A percentile compares a stretch with the other conserved stretches of the same genome.
These are phyloP conservation scores for Nemania sp. DNA, from an alignment of 2,329 filamentous ascomycete species.

Conservation along the genomic window DNA sequence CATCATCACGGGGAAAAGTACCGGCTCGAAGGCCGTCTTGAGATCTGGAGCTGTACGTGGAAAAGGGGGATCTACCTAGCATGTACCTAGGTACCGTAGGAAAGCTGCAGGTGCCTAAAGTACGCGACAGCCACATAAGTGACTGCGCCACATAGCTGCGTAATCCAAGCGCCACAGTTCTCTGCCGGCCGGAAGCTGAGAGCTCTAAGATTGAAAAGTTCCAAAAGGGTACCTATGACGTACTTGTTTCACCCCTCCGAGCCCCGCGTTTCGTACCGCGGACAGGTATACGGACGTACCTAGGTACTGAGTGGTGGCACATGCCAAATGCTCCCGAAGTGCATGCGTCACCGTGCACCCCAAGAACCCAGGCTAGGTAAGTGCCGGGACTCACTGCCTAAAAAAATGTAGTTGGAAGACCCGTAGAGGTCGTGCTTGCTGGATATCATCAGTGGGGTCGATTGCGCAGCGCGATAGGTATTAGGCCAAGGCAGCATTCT, in stretches of 20 bases:
- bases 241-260: neutral
- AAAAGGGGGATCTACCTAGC: neutral
- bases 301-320: too few species aligned
- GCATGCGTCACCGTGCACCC: too few species aligned
- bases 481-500: too few species aligned
- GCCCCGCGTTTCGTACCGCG: slow-evolving; percentile 7
- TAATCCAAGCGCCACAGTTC: neutral
- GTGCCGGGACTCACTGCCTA: too few species aligned
- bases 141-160: slow-evolving; percentile 9
- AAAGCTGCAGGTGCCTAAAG: neutral
- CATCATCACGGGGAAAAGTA: slow-evolving; percentile 15
- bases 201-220: too few species aligned
- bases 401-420: too few species aligned
- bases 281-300: neutral
- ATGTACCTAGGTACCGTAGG: neutral
- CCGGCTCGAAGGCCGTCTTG: neutral
- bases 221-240: slow-evolving; percentile 2
- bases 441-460: too few species aligned
- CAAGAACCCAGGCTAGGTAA: too few species aligned
- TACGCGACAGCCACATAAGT: too few species aligned
- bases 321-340: too few species aligned
- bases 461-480: too few species aligned
- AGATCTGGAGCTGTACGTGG: neutral
- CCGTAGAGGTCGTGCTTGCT: too few species aligned
- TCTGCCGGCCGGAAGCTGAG: neutral